These are phyloP conservation scores for Candida yuanshanica DNA, from an alignment of 805 yeast species.

Conservation along the genomic window DNA sequence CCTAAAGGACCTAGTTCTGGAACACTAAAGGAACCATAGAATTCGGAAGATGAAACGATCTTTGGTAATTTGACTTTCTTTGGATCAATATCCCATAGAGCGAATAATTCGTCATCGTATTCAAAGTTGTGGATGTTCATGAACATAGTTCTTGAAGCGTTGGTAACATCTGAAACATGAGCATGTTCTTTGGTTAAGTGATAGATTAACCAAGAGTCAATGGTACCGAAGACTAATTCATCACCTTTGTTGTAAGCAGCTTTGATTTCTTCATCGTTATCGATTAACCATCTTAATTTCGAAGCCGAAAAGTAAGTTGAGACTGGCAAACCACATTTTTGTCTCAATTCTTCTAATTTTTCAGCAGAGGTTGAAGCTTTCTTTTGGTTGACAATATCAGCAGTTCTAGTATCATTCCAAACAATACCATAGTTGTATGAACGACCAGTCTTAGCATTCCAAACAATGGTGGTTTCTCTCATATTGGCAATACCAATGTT, in stretches of 20 bases:
- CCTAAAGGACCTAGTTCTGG: constrained; percentile 53
- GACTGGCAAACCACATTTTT: constrained; percentile 77
- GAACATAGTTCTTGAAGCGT: constrained; percentile 87
- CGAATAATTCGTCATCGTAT: constrained; percentile 71
- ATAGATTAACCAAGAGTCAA: constrained; percentile 90
- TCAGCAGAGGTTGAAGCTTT: constrained; percentile 48
- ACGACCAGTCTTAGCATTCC: constrained; percentile 86
- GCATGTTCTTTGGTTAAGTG: constrained; percentile 67
- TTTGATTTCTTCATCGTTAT: constrained; percentile 63
- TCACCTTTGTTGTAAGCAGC: constrained; percentile 69
- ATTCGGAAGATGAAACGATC: constrained; percentile 72
- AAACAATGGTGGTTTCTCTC: constrained; percentile 89
- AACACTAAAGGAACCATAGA: constrained; percentile 64
- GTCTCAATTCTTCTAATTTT: constrained; percentile 50
- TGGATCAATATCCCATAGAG: constrained; percentile 76
- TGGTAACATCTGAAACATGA: constrained; percentile 81
- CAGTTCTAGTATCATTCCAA: constrained; percentile 92
- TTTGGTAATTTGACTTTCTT: constrained; percentile 63
- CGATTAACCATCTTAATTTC: constrained; percentile 83
- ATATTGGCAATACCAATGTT: constrained; percentile 90
- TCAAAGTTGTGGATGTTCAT: constrained; percentile 73
- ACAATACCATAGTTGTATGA: constrained; percentile 80
- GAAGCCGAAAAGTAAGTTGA: constrained; percentile 91
- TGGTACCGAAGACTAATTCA: constrained; percentile 85
- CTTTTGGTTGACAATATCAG: constrained; percentile 60